Evolutionary conservation across 2,329 filamentous ascomycete species (phyloP).

Genomic region (Microsporum canis): DNA sequence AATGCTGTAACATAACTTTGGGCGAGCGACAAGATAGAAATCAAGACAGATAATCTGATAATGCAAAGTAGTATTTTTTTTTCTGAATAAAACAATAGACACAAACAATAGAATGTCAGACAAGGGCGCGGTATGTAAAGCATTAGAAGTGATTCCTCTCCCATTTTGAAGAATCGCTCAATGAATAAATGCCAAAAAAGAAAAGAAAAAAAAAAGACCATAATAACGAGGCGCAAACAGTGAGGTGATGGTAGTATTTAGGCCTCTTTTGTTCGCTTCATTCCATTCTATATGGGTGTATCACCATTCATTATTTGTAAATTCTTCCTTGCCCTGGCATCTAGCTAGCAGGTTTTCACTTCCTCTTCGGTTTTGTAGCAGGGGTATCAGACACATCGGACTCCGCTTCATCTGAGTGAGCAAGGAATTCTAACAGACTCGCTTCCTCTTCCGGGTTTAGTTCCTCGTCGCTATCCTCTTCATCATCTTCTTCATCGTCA

Average conservation of each 20-base stretch:
- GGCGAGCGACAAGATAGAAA: neutral
- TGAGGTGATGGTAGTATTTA: neutral
- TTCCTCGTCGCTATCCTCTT: conserved; percentile 42
- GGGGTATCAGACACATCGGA: neutral
- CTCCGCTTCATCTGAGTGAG: conserved; percentile 35
- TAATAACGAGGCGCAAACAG: neutral
- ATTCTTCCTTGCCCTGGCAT: neutral
- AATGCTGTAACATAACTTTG: too few relatives aligned
- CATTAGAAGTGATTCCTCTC: neutral
- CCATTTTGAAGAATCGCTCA: neutral
- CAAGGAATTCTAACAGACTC: conserved; percentile 36
- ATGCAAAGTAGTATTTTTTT: neutral
- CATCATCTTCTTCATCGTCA: conserved; percentile 33
- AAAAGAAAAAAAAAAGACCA: neutral
- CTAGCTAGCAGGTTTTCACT: conserved; percentile 1
- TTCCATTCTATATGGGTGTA: neutral
- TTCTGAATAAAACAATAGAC: neutral
- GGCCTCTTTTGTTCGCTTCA: neutral
- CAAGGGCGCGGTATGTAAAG: neutral
- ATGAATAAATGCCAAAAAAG: conserved; percentile 1
- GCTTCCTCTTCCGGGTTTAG: conserved; percentile 50
- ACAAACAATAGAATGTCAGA: neutral
- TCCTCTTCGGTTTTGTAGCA: neutral
- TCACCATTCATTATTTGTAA: neutral
- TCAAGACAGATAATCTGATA: neutral